These are phyloP conservation scores for Lichina pygmaea DNA, from an alignment of 495 filamentous ascomycete species.

Conservation along the genomic window DNA sequence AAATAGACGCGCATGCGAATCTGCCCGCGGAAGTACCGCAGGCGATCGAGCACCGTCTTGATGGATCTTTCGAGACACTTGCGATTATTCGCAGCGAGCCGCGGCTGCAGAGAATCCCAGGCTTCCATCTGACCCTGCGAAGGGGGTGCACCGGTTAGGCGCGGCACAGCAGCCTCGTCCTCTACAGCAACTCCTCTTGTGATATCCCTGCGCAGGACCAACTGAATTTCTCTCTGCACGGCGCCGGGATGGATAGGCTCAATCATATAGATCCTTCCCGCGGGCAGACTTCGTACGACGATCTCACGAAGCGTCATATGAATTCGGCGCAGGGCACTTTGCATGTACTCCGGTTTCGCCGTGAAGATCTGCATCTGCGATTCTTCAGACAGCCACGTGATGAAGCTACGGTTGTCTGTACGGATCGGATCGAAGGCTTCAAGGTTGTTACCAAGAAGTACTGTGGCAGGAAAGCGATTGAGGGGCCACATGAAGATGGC, in stretches of 20 bases:
- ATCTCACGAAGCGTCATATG: conserved; percentile 12
- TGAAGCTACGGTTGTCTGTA: conserved; percentile 9
- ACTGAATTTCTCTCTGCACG: conserved; percentile 1
- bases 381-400: conserved; percentile 11
- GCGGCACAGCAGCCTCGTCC: background rate
- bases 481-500: conserved; percentile 20
- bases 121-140: background rate
- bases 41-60: conserved; percentile 2
- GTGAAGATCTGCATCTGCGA: conserved; percentile 12
- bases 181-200: background rate
- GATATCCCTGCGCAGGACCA: background rate
- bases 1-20: conserved; percentile 29
- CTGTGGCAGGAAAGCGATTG: conserved; percentile 12
- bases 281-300: conserved; percentile 10
- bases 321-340: conserved; percentile 13
- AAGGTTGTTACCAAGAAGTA: conserved; percentile 17
- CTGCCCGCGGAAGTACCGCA: conserved; percentile 14
- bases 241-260: conserved; percentile 10
- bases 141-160: background rate
- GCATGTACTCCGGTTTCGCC: conserved; percentile 8
- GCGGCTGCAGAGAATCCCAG: background rate
- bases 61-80: background rate
- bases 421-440: conserved; percentile 22
- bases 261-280: conserved; percentile 15
- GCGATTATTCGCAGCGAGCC: background rate